Conservation (phyloP, 2,329 filamentous ascomycete genomes). For the Fusarium coicis region DNA sequence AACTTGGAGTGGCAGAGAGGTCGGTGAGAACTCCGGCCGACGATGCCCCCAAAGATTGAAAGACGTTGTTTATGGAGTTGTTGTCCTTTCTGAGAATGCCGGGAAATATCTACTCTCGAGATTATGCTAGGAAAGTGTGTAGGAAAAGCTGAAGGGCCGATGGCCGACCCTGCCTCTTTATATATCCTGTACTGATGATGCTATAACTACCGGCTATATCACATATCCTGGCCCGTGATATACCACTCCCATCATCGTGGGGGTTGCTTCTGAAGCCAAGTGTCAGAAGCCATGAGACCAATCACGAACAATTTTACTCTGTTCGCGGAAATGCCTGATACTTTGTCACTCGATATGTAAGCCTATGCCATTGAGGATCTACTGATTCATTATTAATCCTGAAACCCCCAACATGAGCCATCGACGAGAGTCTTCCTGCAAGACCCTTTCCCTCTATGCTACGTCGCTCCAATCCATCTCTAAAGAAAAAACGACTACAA, state of each 20-base stretch:
- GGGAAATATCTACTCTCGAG: not conserved
- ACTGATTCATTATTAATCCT: conserved; percentile 36
- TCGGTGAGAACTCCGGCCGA: conserved; percentile 42
- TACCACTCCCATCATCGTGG: not conserved
- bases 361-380: conserved; percentile 10
- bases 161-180: not conserved
- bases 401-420: conserved; percentile 26
- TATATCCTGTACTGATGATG: not conserved
- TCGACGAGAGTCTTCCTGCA: conserved; percentile 2
- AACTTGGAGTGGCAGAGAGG: not conserved
- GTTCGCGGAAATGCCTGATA: not conserved
- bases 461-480: conserved; percentile 19
- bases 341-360: not conserved
- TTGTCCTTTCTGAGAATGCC: not conserved
- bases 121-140: not conserved
- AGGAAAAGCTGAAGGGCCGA: not conserved
- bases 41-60: conserved; percentile 28
- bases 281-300: not conserved
- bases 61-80: too few species aligned
- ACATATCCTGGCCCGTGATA: not conserved
- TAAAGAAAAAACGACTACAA: conserved; percentile 29
- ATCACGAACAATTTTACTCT: not conserved
- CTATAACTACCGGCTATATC: not conserved
- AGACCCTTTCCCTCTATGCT: conserved; percentile 19
- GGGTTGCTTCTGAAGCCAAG: not conserved